Evolutionary conservation across 23 red algal species (phyloP).

Genomic region (Gracilaria gracilis): DNA sequence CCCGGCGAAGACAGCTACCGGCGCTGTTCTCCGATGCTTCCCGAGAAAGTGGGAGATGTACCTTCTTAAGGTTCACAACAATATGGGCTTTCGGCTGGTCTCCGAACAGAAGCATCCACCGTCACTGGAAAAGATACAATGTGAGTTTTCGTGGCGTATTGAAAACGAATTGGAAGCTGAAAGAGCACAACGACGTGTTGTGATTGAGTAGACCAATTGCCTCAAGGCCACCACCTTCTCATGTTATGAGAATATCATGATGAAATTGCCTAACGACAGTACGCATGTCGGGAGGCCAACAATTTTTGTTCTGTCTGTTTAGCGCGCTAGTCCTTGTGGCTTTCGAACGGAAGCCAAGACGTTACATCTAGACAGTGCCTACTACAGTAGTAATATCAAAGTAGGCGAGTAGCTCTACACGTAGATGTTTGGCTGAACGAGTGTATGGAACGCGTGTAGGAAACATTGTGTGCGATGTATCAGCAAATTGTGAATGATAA

Average conservation of each 20-base stretch:
- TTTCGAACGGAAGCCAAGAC: background rate
- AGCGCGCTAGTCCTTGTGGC: background rate
- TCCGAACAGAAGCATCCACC: slow-evolving; percentile 44
- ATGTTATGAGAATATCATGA: background rate
- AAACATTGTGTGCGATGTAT: background rate
- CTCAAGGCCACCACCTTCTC: background rate
- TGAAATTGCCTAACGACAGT: background rate
- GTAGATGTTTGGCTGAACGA: background rate
- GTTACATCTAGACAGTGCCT: no score
- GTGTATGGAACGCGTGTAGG: background rate
- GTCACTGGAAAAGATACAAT: slow-evolving; percentile 43
- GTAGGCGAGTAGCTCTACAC: no score
- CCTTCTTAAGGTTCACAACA: slow-evolving; percentile 43
- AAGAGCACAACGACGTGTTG: background rate
- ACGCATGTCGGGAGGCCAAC: background rate
- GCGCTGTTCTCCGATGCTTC: slow-evolving; percentile 68
- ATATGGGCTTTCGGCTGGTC: slow-evolving; percentile 58
- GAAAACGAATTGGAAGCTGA: slow-evolving; percentile 27
- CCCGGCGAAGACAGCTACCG: slow-evolving; percentile 45
- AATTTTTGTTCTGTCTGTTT: background rate
- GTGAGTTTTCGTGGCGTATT: slow-evolving; percentile 64
- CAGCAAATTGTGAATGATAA: background rate
- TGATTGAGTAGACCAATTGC: background rate
- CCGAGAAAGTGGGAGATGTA: slow-evolving; percentile 80
- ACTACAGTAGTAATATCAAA: no score